Base-by-base conservation (phyloP, 1,284 basidiomycete genomes). In the Agroathelia rolfsii region DNA sequence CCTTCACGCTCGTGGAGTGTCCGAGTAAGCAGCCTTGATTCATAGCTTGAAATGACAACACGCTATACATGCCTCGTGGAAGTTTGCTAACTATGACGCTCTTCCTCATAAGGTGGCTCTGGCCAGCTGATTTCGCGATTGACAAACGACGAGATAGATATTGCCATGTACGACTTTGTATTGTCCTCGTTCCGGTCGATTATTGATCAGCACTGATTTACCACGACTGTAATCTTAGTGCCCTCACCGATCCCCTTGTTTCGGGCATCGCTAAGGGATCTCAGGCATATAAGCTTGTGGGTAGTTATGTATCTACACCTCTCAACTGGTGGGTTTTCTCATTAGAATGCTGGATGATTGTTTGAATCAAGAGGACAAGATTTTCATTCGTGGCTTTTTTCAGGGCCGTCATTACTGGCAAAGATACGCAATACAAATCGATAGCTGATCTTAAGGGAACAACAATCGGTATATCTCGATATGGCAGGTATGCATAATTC, bases 391-490 rank as follows among this genome's bases (percentile, higher is more conserved):
- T 8, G 3, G 11, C 24, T 14, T 28, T 6, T 6, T 30, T 6
- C 28, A 92, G 89, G 89, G 93, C 90, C 0, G 87, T 96, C 16
- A 84, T 90, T 47, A 86, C 92, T 2, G 93, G 93, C 12, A 81
- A 74, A 41, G 63, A 81, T 20, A 72, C 80, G 4, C 55, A 69
- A 41, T 94, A 80, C 58, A 65, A 85, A 30, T 61, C 62, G 6
- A 81, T 96, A 30, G 53, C 65, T 5, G 83, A 95, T 49, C 64
- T 97, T 15, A 70, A 82, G 44, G 83, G 76, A 4, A 84, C 84
- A 1, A 83, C 76, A 5, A 69, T 96, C 28, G 94, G 94, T 2
- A 95, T 97, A 41, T 94, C 89, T 17, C 67, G 94, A 15, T 64
- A 76, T 30, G 94, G 93, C 42, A 90, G 84, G 83, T 73, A 22